A percentile compares a stretch with the other conserved stretches of the same genome.
phyloP scores from a whole-genome alignment of 768 basidiomycete genomes.

The Pisolithus microcarpus region DNA sequence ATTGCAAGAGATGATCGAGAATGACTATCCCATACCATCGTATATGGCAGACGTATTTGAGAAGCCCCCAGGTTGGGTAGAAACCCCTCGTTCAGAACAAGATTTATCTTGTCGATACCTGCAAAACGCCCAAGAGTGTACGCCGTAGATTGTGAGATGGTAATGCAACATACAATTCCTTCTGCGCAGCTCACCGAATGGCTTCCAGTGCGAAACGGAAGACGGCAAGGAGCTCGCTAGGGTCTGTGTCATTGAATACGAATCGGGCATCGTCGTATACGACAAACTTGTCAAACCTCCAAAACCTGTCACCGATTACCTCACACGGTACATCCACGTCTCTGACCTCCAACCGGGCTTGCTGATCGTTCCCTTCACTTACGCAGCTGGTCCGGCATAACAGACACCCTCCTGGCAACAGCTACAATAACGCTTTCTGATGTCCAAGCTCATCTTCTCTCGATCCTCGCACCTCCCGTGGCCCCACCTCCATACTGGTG shows the following conservation, averaged over 20 bases:
- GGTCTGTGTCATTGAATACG: conserved; percentile 76
- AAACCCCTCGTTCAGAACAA: conserved; percentile 53
- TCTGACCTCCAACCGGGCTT: background rate
- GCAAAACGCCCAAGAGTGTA: conserved; percentile 48
- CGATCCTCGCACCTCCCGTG: conserved; percentile 47
- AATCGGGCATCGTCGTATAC: conserved; percentile 65
- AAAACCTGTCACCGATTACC: conserved; percentile 81
- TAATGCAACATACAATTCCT: conserved; percentile 26
- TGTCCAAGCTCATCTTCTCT: conserved; percentile 66
- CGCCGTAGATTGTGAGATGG: conserved; percentile 98
- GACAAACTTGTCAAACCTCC: conserved; percentile 87
- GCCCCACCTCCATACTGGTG: conserved; percentile 69
- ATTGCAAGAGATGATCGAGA: conserved; percentile 84
- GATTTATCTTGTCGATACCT: conserved; percentile 25
- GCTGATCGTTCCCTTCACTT: background rate
- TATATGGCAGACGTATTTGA: conserved; percentile 72
- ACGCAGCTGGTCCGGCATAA: conserved; percentile 88
- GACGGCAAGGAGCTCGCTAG: conserved; percentile 87
- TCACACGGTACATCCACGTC: conserved; percentile 60
- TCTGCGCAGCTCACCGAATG: background rate
- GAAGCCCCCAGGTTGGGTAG: conserved; percentile 68
- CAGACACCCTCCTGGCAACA: conserved; percentile 54
- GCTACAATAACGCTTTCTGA: conserved; percentile 75
- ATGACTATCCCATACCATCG: conserved; percentile 85
- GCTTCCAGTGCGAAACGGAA: conserved; percentile 70